A percentile compares a stretch with the other conserved stretches of the same genome.
Conservation (phyloP, 164 flowering plant genomes). For the Sedum album region DNA sequence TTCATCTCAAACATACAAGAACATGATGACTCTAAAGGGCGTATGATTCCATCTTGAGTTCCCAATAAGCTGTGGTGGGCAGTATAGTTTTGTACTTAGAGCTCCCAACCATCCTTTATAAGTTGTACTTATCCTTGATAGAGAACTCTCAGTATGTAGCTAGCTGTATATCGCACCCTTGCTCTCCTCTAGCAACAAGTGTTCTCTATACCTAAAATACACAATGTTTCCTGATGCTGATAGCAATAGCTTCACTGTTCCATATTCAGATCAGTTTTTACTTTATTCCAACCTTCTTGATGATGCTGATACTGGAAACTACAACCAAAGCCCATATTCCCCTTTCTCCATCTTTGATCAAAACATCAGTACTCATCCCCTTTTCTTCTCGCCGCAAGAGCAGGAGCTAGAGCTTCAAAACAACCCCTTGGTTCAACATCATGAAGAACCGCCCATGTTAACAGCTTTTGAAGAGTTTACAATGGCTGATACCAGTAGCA, state of each 20-base stretch:
- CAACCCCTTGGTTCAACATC: neutral
- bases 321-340: neutral
- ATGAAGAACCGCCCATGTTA: neutral
- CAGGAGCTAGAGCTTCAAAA: neutral
- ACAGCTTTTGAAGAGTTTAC: neutral
- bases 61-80: neutral
- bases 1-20: neutral
- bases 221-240: constrained; percentile 5
- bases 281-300: neutral
- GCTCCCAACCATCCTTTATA: neutral
- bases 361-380: neutral
- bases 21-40: neutral
- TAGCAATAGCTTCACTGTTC: constrained; percentile 1
- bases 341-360: constrained; percentile 1
- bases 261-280: neutral
- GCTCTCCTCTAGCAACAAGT: neutral
- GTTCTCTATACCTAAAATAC: neutral
- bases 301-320: neutral
- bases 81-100: neutral
- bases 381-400: neutral
- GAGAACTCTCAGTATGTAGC: neutral
- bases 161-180: neutral
- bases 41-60: neutral
- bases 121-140: neutral
- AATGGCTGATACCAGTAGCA: neutral